Percentiles rank a stretch among this genome's conserved stretches.
Evolutionary conservation across 1,284 basidiomycete genomes (phyloP).

Genomic region (Irpex sp.): DNA sequence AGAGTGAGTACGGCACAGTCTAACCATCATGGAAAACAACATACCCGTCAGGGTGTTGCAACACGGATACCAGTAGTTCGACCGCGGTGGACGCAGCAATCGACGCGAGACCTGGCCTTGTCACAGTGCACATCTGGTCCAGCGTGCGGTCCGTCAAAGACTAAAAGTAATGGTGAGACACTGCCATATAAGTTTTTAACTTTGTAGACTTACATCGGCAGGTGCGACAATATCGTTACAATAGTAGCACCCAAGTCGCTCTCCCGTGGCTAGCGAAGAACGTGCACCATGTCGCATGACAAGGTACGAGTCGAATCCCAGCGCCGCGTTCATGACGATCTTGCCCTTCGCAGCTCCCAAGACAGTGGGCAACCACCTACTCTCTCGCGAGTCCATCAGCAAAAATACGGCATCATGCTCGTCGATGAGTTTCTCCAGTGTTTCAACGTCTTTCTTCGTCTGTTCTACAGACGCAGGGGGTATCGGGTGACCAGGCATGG

Average conservation of each 20-base stretch:
- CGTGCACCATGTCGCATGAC: slow-evolving; percentile 95
- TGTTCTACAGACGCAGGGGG: slow-evolving; percentile 54
- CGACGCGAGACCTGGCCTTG: slow-evolving; percentile 91
- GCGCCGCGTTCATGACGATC: slow-evolving; percentile 92
- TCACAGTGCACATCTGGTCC: slow-evolving; percentile 99
- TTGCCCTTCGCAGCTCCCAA: slow-evolving; percentile 81
- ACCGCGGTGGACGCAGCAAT: slow-evolving; percentile 92
- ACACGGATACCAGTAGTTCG: slow-evolving; percentile 84
- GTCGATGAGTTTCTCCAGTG: slow-evolving; percentile 76
- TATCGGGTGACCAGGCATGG: slow-evolving; percentile 97
- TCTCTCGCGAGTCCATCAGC: slow-evolving; percentile 98
- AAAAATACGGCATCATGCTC: slow-evolving; percentile 89
- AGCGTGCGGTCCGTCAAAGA: slow-evolving; percentile 91
- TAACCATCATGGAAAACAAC: slow-evolving; percentile 18
- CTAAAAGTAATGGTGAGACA: slow-evolving; percentile 36
- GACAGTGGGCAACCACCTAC: slow-evolving; percentile 92
- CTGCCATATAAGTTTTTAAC: background rate
- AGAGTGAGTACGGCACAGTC: background rate
- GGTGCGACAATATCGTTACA: slow-evolving; percentile 99
- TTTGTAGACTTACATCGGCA: slow-evolving; percentile 65
- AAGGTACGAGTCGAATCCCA: slow-evolving; percentile 95
- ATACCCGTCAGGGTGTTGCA: slow-evolving; percentile 90
- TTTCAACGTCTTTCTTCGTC: slow-evolving; percentile 62
- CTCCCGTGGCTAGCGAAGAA: slow-evolving; percentile 31
- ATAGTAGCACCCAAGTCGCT: slow-evolving; percentile 88